phyloP scores from a whole-genome alignment of 352 stramenopile genomes.

The Chrysophaeum taylorii region DNA sequence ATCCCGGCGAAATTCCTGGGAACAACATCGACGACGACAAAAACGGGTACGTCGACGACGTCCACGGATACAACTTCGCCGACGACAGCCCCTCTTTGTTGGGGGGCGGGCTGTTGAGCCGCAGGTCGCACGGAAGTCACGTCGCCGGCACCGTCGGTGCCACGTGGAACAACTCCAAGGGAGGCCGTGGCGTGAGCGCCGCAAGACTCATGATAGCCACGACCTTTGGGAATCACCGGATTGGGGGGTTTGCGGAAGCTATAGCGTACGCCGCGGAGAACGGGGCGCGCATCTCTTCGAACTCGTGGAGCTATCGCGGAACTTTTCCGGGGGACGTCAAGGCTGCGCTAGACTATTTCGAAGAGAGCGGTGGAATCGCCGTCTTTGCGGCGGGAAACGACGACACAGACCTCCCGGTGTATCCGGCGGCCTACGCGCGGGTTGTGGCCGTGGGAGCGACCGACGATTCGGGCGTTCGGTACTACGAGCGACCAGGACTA shows the following conservation, averaged over 20 bases:
- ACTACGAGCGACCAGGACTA: too few relatives aligned
- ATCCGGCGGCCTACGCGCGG: not conserved
- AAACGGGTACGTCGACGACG: conserved; percentile 14
- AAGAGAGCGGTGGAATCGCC: not conserved
- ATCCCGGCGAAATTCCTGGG: conserved; percentile 6
- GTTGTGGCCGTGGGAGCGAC: not conserved
- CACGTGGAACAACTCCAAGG: not conserved
- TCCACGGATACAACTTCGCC: conserved; percentile 11
- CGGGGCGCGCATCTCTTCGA: conserved; percentile 1
- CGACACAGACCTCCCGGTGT: not conserved
- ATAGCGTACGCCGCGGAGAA: conserved; percentile 8
- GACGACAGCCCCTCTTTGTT: not conserved
- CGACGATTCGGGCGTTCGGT: not conserved
- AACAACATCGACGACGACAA: conserved; percentile 10
- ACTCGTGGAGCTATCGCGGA: conserved; percentile 4
- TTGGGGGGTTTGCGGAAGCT: conserved; percentile 1
- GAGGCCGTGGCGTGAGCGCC: not conserved
- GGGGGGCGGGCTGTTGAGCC: not conserved
- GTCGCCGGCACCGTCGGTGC: not conserved
- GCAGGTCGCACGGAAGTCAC: not conserved
- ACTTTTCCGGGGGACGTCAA: not conserved
- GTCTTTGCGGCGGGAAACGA: conserved; percentile 10
- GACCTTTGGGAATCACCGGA: not conserved
- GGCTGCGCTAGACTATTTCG: conserved; percentile 3
- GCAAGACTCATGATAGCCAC: not conserved